Base-by-base conservation (phyloP, 345 rosid species). In the Gossypium turneri region DNA sequence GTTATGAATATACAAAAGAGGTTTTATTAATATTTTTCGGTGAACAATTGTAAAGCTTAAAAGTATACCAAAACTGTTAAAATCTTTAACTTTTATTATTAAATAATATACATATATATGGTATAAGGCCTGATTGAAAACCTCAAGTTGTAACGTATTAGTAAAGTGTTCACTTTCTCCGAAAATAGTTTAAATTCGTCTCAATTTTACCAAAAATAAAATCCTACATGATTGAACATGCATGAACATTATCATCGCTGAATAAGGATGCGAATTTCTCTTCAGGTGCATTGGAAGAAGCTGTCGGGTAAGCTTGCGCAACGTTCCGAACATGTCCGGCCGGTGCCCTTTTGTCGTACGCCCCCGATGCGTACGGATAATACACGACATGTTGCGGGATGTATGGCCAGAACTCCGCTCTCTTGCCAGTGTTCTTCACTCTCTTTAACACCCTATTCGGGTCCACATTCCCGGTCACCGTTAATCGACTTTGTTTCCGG, bases 321-420 rank as follows among this genome's bases (percentile, higher is more conserved):
- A 80, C 86, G 63, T 90, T 88, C 8, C 91, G 85, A 64, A 88
- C 92, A 51, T 34, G 76, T 38, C 95, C 92, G 0, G 92, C 67
- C 0, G 95, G 95, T 2, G 95, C 95, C 72, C 77, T 79, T 64
- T 87, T 87, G 84, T 90, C 92, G 13, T 90, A 90, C 34, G 73
- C 91, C 8, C 88, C 88, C 0, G 88, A 4, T 4, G 62, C 88
- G 16, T 86, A 77, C 12, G 95, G 95, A 69, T 86, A 80, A 73
- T 80, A 70, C 10, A 81, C 95, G 9, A 90, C 71, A 65, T 90
- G 90, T 66, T 90, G 95, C 4, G 91, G 89, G 47, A 90, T 80
- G 63, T 90, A 90, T 11, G 95, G 95, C 95, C 95, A 90, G 66
- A 88, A 84, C 70, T 90, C 95, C 6, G 95, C 95, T 66, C 78